phyloP scores from a whole-genome alignment of 2,329 filamentous ascomycete species.

The Reticulascus tulasneorum region DNA sequence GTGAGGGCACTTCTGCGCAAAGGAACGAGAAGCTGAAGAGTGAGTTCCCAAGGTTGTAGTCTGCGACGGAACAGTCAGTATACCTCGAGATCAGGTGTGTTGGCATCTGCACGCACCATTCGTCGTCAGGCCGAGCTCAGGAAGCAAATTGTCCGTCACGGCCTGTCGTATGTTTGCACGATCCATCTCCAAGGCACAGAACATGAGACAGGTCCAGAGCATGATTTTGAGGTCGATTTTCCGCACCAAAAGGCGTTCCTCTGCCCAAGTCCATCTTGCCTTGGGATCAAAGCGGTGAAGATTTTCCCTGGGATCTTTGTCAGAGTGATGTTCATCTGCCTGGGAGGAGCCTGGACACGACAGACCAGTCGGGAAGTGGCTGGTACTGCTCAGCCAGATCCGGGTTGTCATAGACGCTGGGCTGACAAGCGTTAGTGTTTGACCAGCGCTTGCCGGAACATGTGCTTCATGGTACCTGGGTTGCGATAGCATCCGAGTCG shows the following conservation, averaged over 20 bases:
- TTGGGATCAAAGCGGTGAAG: constrained; percentile 31
- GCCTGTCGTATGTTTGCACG: constrained; percentile 43
- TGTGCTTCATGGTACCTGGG: not conserved
- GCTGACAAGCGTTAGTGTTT: not conserved
- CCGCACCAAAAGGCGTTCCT: constrained; percentile 25
- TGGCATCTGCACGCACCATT: too few relatives aligned
- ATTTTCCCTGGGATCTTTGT: constrained; percentile 22
- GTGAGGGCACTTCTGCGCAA: constrained; percentile 47
- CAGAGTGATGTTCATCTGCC: not conserved
- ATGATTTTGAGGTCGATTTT: constrained; percentile 49
- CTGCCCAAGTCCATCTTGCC: constrained; percentile 31
- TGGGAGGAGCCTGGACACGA: not conserved
- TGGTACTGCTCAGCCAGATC: constrained; percentile 5
- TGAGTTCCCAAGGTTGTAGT: constrained; percentile 26
- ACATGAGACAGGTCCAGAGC: constrained; percentile 47
- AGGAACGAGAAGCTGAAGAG: constrained; percentile 27
- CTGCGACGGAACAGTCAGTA: too few relatives aligned
- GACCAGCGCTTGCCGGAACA: too few relatives aligned
- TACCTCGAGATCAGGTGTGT: too few relatives aligned
- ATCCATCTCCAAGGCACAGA: constrained; percentile 42
- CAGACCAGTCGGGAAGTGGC: not conserved
- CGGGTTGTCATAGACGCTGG: constrained; percentile 9
- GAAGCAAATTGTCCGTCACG: constrained; percentile 43
- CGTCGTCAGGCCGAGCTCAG: constrained; percentile 37
- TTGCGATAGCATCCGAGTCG: not conserved